Conservation (phyloP, 331 rosid species). For the Cydonia oblonga region DNA sequence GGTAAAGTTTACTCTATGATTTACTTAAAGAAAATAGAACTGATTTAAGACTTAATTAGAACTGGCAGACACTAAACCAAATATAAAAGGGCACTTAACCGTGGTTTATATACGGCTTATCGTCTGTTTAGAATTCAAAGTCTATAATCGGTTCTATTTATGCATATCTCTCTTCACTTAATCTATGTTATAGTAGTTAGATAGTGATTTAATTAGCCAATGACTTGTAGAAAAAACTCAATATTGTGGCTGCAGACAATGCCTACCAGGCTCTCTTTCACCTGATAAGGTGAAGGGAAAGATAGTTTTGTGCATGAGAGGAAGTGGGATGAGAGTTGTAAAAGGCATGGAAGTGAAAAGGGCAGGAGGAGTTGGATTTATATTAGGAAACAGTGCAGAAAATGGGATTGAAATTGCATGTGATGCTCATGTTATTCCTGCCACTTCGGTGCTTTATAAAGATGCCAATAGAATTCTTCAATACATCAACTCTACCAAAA, state of each 20-base stretch:
- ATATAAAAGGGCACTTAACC: no score
- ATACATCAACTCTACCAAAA: constrained; percentile 37
- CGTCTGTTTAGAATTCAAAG: no score
- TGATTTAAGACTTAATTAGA: neutral
- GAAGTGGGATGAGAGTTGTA: constrained; percentile 47
- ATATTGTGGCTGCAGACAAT: constrained; percentile 39
- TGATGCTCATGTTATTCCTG: constrained; percentile 71
- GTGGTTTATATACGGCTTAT: no score
- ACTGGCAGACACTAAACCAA: no score
- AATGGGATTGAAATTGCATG: constrained; percentile 38
- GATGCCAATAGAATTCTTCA: constrained; percentile 33
- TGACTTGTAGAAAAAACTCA: neutral
- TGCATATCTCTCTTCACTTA: no score
- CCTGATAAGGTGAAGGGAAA: constrained; percentile 54
- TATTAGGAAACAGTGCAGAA: constrained; percentile 42
- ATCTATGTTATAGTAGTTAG: neutral
- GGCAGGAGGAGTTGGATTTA: constrained; percentile 63
- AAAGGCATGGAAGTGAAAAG: constrained; percentile 71
- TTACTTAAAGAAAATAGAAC: no score
- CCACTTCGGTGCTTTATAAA: constrained; percentile 43
- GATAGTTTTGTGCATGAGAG: constrained; percentile 76
- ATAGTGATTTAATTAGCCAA: neutral
- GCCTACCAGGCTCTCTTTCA: constrained; percentile 55
- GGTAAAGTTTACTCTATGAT: constrained; percentile 19
- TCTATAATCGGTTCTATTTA: no score